These are phyloP conservation scores for Chaetoscypha palmicola DNA, from an alignment of 2,329 filamentous ascomycete genomes.

Conservation along the genomic window DNA sequence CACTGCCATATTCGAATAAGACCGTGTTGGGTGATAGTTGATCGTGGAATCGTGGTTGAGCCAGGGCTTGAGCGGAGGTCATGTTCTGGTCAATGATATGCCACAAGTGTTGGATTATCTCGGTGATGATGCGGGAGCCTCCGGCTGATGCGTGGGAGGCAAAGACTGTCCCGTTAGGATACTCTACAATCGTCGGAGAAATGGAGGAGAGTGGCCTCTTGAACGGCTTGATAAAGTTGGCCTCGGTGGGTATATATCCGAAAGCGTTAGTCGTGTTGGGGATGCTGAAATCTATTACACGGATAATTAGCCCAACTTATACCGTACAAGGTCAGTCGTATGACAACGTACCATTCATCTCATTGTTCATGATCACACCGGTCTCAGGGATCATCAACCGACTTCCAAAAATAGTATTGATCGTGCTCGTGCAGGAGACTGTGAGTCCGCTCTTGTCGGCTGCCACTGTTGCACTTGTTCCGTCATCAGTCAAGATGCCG, in stretches of 20 bases:
- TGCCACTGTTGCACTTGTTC: slow-evolving; percentile 46
- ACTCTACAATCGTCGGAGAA: slow-evolving; percentile 55
- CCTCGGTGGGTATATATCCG: slow-evolving; percentile 54
- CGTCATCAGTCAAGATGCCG: slow-evolving; percentile 44
- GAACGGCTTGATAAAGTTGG: slow-evolving; percentile 59
- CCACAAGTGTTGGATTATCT: slow-evolving; percentile 58
- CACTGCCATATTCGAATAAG: slow-evolving; percentile 46
- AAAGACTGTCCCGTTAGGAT: slow-evolving; percentile 49
- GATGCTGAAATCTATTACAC: slow-evolving; percentile 51
- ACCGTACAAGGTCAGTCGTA: too few relatives aligned
- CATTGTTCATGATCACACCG: slow-evolving; percentile 61
- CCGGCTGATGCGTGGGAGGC: slow-evolving; percentile 57
- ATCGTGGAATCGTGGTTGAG: slow-evolving; percentile 54
- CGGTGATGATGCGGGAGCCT: slow-evolving; percentile 59
- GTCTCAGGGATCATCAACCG: slow-evolving; percentile 57
- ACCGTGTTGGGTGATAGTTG: slow-evolving; percentile 53
- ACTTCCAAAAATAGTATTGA: slow-evolving; percentile 61
- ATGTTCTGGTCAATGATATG: slow-evolving; percentile 52
- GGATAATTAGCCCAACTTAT: neutral
- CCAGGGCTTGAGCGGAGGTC: slow-evolving; percentile 46
- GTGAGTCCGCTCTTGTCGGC: slow-evolving; percentile 54
- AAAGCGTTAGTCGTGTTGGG: slow-evolving; percentile 58
- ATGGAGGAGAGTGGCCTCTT: slow-evolving; percentile 61
- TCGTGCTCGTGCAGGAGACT: slow-evolving; percentile 57
- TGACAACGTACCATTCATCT: slow-evolving; percentile 55